Evolutionary conservation across 441 rosid species (phyloP), one percentile per base, ranked within the genome.

Genomic region (Erodium chrysanthum): DNA sequence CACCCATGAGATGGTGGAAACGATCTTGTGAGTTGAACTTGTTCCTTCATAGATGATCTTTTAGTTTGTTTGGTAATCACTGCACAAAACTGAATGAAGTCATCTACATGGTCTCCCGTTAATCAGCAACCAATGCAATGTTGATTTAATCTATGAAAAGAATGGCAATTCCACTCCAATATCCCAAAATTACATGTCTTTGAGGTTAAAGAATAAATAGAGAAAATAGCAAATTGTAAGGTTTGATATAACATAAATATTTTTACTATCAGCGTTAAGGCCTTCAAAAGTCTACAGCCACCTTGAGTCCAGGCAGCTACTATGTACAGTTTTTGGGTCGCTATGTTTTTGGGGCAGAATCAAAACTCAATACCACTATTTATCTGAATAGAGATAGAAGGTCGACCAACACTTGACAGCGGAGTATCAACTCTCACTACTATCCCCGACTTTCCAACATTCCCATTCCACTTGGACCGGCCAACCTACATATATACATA

Each of bases 381-480:
- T 75, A 91, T 81, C 84, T 89, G 97, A 69, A 94, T 73, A 15
- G 97, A 88, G 72, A 84, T 83, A 12, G 94, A 88, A 37, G 98
- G 91, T 44, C 75, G 81, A 29, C 91, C 87, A 20, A 84, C 81
- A 66, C 73, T 71, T 1, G 87, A 79, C 66, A 91, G 85, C 0
- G 96, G 90, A 11, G 88, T 80, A 70, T 94, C 98, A 44, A 83
- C 86, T 77, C 89, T 80, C 67, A 88, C 59, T 11, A 91, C 97
- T 14, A 93, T 37, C 64, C 98, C 96, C 5, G 91, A 84, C 73
- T 84, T 85, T 68, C 97, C 98, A 0, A 82, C 75, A 77, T 86
- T 86, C 12, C 94, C 95, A 64, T 90, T 90, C 96, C 97, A 88
- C 79, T 87, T 92, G 2, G 98, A 92, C 73, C 96, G 77, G 3